Conservation (phyloP, 1,284 basidiomycete genomes). For the Gomphus bonarii region DNA sequence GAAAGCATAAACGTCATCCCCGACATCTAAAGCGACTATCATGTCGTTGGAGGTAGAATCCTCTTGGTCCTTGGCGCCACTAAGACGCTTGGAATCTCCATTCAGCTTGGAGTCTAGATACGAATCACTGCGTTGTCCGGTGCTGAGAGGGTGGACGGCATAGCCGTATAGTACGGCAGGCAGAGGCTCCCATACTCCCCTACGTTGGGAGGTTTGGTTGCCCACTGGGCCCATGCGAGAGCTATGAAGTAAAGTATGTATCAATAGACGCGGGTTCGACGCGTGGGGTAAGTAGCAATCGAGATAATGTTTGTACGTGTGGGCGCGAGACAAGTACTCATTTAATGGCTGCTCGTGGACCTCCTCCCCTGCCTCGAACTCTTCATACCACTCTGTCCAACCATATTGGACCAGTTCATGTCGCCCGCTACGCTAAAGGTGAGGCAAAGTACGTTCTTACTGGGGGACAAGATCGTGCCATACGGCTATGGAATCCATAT, state of each 20-base stretch:
- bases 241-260: background rate
- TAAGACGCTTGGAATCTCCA: conserved; percentile 48
- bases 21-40: conserved; percentile 77
- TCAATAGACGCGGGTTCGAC: background rate
- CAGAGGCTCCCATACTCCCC: conserved; percentile 67
- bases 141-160: conserved; percentile 65
- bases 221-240: conserved; percentile 5
- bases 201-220: conserved; percentile 15
- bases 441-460: conserved; percentile 81
- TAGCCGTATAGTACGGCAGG: conserved; percentile 77
- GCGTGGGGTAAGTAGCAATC: background rate
- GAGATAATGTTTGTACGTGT: conserved; percentile 2
- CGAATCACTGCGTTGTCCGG: conserved; percentile 46
- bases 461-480: conserved; percentile 83
- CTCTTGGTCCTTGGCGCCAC: conserved; percentile 19
- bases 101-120: conserved; percentile 35
- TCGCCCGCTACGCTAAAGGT: conserved; percentile 79
- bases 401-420: conserved; percentile 78
- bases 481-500: conserved; percentile 86
- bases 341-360: conserved; percentile 37
- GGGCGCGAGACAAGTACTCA: background rate
- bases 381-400: conserved; percentile 47
- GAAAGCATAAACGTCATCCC: conserved; percentile 95
- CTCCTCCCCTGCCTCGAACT: conserved; percentile 44
- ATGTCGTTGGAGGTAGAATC: conserved; percentile 60